phyloP scores from a whole-genome alignment of 768 basidiomycete genomes.

The Strobilomyces echinocephalus region DNA sequence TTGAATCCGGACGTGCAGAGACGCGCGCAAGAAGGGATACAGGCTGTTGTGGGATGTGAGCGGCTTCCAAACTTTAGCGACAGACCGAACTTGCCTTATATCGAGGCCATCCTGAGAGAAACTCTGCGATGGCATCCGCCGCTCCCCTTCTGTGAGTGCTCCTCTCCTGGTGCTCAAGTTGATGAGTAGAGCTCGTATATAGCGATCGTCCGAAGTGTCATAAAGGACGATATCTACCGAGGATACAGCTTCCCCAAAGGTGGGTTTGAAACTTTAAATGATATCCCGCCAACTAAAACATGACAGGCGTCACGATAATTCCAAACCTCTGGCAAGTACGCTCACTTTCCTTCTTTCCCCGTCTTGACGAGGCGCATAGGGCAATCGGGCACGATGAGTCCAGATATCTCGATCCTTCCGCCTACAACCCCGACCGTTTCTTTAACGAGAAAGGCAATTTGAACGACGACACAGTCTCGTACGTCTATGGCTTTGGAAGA shows the following conservation, averaged over 20 bases:
- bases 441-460: constrained; percentile 5
- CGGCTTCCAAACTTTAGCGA: constrained; percentile 3
- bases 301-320: constrained; percentile 4
- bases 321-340: constrained; percentile 7
- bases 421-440: constrained; percentile 6
- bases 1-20: constrained; percentile 6
- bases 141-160: constrained; percentile 5
- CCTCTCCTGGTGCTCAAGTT: background rate
- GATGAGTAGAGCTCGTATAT: background rate
- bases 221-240: constrained; percentile 6
- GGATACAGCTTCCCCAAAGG: constrained; percentile 10
- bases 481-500: constrained; percentile 1
- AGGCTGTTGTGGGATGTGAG: constrained; percentile 5
- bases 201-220: constrained; percentile 6
- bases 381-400: constrained; percentile 6
- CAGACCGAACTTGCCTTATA: background rate
- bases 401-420: constrained; percentile 1
- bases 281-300: background rate
- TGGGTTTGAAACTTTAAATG: background rate
- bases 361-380: background rate
- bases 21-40: constrained; percentile 4
- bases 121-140: constrained; percentile 8
- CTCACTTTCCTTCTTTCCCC: background rate
- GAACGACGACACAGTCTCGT: constrained; percentile 8
- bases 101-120: constrained; percentile 3